These are phyloP conservation scores for Dioscorea dumetorum DNA, from an alignment of 106 monocot species.

Conservation along the genomic window DNA sequence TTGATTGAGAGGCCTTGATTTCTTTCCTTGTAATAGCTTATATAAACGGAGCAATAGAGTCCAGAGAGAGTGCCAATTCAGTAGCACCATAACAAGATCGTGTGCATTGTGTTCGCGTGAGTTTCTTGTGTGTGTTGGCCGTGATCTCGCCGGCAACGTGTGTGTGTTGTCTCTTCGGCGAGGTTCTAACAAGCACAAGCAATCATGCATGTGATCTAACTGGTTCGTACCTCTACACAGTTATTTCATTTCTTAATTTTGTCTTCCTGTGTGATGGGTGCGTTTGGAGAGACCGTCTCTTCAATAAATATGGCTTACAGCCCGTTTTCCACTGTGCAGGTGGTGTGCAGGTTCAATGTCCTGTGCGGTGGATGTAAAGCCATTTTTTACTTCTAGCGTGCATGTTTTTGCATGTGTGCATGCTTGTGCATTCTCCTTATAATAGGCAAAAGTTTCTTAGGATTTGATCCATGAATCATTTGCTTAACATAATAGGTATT, in stretches of 20 bases:
- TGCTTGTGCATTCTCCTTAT: not conserved
- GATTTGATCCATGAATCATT: not conserved
- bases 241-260: not conserved
- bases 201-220: not conserved
- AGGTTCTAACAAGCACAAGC: too few species aligned
- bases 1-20: too few species aligned
- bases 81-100: too few species aligned
- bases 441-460: not conserved
- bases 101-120: too few species aligned
- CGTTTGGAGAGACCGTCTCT: not conserved
- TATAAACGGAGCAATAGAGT: too few species aligned
- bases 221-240: conserved; percentile 12
- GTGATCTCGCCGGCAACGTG: too few species aligned
- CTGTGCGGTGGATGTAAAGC: conserved; percentile 23
- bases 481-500: not conserved
- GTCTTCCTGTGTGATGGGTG: not conserved
- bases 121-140: too few species aligned
- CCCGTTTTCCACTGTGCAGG: conserved; percentile 49
- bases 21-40: too few species aligned
- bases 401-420: not conserved
- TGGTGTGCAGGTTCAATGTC: conserved; percentile 43
- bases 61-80: too few species aligned
- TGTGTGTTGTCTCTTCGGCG: too few species aligned
- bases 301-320: conserved; percentile 26
- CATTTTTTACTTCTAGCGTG: not conserved